These are phyloP conservation scores for Cytospora piceicola DNA, from an alignment of 2,329 filamentous ascomycete species.

Conservation along the genomic window DNA sequence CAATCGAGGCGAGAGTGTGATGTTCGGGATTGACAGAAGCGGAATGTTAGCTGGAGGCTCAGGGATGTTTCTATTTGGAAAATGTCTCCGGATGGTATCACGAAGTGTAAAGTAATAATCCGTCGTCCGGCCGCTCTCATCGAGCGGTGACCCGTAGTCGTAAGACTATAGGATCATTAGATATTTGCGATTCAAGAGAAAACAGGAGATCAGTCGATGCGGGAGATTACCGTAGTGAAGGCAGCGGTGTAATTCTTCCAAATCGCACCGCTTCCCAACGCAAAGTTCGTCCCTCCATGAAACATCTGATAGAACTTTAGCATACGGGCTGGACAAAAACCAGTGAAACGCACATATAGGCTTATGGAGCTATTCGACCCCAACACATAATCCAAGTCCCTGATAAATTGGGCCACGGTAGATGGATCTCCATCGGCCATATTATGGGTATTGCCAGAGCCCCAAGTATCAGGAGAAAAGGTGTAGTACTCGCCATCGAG, in stretches of 20 bases:
- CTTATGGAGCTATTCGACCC: constrained; percentile 48
- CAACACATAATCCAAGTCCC: constrained; percentile 45
- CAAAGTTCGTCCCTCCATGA: constrained; percentile 57
- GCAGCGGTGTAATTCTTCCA: constrained; percentile 46
- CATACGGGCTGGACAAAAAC: not conserved
- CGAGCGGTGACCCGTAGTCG: constrained; percentile 54
- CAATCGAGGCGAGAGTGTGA: constrained; percentile 43
- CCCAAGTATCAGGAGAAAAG: constrained; percentile 50
- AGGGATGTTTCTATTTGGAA: constrained; percentile 43
- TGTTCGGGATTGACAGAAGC: constrained; percentile 40
- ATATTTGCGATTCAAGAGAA: not conserved
- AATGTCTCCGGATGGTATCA: constrained; percentile 44
- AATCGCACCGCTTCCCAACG: constrained; percentile 50
- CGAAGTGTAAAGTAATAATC: constrained; percentile 48
- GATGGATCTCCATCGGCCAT: constrained; percentile 38
- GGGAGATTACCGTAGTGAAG: constrained; percentile 44
- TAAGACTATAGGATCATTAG: constrained; percentile 39
- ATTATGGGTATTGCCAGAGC: constrained; percentile 43
- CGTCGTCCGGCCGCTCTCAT: constrained; percentile 52
- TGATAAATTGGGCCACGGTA: constrained; percentile 36
- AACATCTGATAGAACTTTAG: constrained; percentile 44
- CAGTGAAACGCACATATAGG: constrained; percentile 41
- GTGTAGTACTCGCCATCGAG: constrained; percentile 56
- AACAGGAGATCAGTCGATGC: not conserved
- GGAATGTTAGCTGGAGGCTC: constrained; percentile 41